Conservation (phyloP, 1,139 yeast genomes). For the Geotrichum bryndzae region DNA sequence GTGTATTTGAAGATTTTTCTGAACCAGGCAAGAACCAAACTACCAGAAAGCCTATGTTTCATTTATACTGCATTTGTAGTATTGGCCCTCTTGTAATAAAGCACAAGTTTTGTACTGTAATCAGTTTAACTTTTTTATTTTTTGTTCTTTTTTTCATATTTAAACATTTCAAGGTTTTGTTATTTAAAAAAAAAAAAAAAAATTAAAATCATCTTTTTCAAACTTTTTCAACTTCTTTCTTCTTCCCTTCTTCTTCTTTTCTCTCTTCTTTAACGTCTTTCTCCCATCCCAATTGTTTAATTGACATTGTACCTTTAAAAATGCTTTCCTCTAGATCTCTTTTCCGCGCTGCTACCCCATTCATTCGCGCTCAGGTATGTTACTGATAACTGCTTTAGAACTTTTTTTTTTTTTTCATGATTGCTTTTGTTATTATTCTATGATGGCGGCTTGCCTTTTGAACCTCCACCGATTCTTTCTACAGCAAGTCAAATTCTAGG, state of each 20-base stretch:
- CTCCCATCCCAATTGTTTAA: not conserved
- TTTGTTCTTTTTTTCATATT: not conserved
- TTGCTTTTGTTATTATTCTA: not conserved
- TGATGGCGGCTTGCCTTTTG: not conserved
- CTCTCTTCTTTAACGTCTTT: not conserved
- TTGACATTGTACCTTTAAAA: not conserved
- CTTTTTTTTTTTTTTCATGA: not conserved
- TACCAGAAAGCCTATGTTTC: not conserved
- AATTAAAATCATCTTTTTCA: not conserved
- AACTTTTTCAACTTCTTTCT: slow-evolving; percentile 6
- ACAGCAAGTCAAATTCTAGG: not conserved
- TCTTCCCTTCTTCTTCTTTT: slow-evolving; percentile 7
- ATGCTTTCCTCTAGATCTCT: slow-evolving; percentile 21
- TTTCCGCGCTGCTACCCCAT: slow-evolving; percentile 17
- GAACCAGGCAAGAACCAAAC: not conserved
- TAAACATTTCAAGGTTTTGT: not conserved
- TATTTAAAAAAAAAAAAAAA: slow-evolving; percentile 2
- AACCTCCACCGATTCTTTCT: not conserved
- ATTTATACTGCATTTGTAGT: not conserved
- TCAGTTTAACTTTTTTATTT: not conserved
- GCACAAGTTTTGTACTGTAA: not conserved
- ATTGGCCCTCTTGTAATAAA: not conserved
- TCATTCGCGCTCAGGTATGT: slow-evolving; percentile 20
- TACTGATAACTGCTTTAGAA: not conserved
- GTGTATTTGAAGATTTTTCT: not conserved